phyloP scores from a whole-genome alignment of 495 filamentous ascomycete species.

The Recurvomyces mirabilis region DNA sequence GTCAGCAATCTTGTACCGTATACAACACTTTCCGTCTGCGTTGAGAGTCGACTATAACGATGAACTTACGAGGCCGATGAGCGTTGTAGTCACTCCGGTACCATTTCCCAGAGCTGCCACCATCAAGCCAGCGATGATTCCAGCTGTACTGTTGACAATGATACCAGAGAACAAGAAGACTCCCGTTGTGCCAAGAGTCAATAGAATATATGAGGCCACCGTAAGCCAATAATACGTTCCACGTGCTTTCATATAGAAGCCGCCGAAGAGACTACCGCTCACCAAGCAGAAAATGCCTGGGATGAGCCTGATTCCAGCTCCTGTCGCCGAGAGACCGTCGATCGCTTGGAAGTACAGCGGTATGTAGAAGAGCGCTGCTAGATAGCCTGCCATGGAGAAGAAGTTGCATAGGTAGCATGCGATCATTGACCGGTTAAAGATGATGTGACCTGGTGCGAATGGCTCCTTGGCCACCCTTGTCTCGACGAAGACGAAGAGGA shows the following conservation, averaged over 20 bases:
- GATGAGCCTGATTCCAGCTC: slow-evolving; percentile 54
- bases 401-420: slow-evolving; percentile 65
- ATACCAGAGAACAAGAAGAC: slow-evolving; percentile 53
- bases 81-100: neutral
- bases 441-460: slow-evolving; percentile 70
- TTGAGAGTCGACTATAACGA: no score
- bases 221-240: slow-evolving; percentile 74
- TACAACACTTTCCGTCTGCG: no score
- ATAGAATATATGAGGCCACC: slow-evolving; percentile 40
- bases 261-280: slow-evolving; percentile 55
- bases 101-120: neutral
- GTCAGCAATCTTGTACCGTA: neutral
- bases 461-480: slow-evolving; percentile 59
- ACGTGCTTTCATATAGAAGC: slow-evolving; percentile 61
- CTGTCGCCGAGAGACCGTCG: slow-evolving; percentile 51
- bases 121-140: slow-evolving; percentile 46
- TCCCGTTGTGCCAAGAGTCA: slow-evolving; percentile 42
- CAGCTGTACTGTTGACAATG: slow-evolving; percentile 31
- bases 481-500: slow-evolving; percentile 61
- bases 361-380: slow-evolving; percentile 60
- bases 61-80: neutral
- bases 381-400: slow-evolving; percentile 58
- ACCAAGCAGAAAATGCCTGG: slow-evolving; percentile 56
- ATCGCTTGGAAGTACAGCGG: slow-evolving; percentile 74
- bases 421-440: slow-evolving; percentile 58